Conservation (phyloP, 208 protist species). For the Tritrichomonas musculus region DNA sequence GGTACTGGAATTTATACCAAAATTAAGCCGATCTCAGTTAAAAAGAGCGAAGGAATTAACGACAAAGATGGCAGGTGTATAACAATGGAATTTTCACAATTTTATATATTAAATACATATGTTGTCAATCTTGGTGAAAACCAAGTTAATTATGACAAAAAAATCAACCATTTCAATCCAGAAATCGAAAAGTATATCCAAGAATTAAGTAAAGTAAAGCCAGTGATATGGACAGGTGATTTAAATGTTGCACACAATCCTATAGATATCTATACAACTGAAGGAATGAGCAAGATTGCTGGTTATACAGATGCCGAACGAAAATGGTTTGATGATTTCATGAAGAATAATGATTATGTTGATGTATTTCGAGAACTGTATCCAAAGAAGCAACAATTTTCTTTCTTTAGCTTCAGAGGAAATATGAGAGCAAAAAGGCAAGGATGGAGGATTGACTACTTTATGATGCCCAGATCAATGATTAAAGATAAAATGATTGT, state of each 20-base stretch:
- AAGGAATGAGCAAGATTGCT: neutral
- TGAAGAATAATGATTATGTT: neutral
- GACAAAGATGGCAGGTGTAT: constrained; percentile 19
- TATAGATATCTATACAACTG: constrained; percentile 7
- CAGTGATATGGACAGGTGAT: constrained; percentile 35
- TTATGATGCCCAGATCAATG: neutral
- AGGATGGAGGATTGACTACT: constrained; percentile 31
- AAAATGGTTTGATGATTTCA: constrained; percentile 4
- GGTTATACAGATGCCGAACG: constrained; percentile 18
- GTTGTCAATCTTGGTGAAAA: constrained; percentile 12
- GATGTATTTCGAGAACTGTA: constrained; percentile 3
- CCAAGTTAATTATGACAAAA: neutral
- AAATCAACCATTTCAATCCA: neutral
- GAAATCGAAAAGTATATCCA: neutral
- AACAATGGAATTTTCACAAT: constrained; percentile 13
- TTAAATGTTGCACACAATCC: constrained; percentile 25
- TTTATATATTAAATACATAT: constrained; percentile 35
- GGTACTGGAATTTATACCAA: constrained; percentile 22
- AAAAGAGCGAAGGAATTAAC: neutral
- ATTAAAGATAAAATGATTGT: neutral
- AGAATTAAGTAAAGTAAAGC: neutral
- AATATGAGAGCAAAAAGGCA: neutral
- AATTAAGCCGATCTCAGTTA: neutral
- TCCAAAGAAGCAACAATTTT: constrained; percentile 9
- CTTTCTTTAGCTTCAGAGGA: constrained; percentile 11